A percentile compares a stretch with the other conserved stretches of the same genome.
phyloP scores from a whole-genome alignment of 1,139 yeast genomes.

The Candida pseudocylindracea region DNA sequence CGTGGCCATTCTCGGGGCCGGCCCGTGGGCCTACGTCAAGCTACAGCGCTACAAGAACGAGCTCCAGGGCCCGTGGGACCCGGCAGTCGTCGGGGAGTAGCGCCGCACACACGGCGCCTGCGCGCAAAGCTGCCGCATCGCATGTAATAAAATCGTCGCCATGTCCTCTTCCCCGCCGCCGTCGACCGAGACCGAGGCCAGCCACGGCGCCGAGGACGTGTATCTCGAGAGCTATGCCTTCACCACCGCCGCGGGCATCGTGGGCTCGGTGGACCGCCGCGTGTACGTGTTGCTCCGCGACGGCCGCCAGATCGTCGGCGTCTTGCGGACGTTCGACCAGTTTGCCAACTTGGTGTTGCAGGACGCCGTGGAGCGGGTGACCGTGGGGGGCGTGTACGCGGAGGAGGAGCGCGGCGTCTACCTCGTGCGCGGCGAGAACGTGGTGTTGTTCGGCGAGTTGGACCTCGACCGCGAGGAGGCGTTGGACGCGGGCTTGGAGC shows the following conservation, averaged over 20 bases:
- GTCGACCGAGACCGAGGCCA: not conserved
- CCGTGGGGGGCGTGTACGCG: conserved; percentile 33
- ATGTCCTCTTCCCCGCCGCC: too few relatives aligned
- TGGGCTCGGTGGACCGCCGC: conserved; percentile 81
- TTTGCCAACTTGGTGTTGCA: conserved; percentile 85
- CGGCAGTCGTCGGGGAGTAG: conserved; percentile 16
- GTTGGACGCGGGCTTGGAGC: conserved; percentile 31
- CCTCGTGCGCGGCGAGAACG: conserved; percentile 91
- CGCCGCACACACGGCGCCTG: too few relatives aligned
- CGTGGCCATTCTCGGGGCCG: conserved; percentile 22
- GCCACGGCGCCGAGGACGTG: conserved; percentile 17
- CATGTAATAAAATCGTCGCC: too few relatives aligned
- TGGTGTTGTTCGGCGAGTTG: conserved; percentile 86
- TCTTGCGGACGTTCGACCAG: conserved; percentile 87
- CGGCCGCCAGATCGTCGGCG: conserved; percentile 77
- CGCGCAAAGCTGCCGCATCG: too few relatives aligned
- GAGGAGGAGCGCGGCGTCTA: conserved; percentile 63
- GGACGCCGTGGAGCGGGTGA: conserved; percentile 75
- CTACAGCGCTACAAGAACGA: conserved; percentile 73
- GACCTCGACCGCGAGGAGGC: conserved; percentile 76
- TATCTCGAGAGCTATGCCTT: conserved; percentile 59
- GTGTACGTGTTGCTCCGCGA: conserved; percentile 76
- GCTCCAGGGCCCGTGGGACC: conserved; percentile 88
- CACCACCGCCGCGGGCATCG: conserved; percentile 92
- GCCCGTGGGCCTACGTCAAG: conserved; percentile 26